Percentiles rank a stretch among this genome's conserved stretches.
Evolutionary conservation across 2,329 filamentous ascomycete genomes (phyloP).

Genomic region (Metarhizium album): DNA sequence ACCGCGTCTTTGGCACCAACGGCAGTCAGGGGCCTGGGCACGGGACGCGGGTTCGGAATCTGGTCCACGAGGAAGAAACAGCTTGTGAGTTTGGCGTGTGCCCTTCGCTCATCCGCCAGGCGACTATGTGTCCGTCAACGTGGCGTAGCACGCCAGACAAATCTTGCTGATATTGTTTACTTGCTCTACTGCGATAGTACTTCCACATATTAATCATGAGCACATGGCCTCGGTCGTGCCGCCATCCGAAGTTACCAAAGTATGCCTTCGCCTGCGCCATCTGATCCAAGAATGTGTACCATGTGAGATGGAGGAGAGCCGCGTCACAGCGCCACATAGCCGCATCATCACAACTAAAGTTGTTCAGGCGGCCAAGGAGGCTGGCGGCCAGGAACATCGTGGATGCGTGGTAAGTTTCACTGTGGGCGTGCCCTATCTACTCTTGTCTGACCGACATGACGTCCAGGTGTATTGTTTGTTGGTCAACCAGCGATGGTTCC

Average conservation of each 20-base stretch:
- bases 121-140: background rate
- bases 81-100: constrained; percentile 26
- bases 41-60: constrained; percentile 19
- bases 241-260: constrained; percentile 72
- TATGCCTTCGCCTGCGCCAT: constrained; percentile 81
- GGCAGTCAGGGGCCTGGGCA: constrained; percentile 10
- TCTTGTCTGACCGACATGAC: background rate
- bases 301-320: constrained; percentile 71
- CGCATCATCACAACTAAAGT: constrained; percentile 74
- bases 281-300: constrained; percentile 83
- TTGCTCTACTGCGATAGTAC: constrained; percentile 34
- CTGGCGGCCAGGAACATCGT: constrained; percentile 62
- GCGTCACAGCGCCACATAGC: constrained; percentile 72
- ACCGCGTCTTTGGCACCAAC: constrained; percentile 18
- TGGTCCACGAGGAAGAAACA: constrained; percentile 32
- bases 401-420: constrained; percentile 54
- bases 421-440: background rate
- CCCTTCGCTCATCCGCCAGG: background rate
- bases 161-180: background rate
- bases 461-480: constrained; percentile 60
- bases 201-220: constrained; percentile 51
- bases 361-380: constrained; percentile 67
- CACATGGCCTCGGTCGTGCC: constrained; percentile 56
- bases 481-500: constrained; percentile 63
- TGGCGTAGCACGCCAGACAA: background rate